A percentile compares a stretch with the other conserved stretches of the same genome.
These are phyloP conservation scores for Amanita subjunquillea DNA, from an alignment of 768 basidiomycete species.

Conservation along the genomic window DNA sequence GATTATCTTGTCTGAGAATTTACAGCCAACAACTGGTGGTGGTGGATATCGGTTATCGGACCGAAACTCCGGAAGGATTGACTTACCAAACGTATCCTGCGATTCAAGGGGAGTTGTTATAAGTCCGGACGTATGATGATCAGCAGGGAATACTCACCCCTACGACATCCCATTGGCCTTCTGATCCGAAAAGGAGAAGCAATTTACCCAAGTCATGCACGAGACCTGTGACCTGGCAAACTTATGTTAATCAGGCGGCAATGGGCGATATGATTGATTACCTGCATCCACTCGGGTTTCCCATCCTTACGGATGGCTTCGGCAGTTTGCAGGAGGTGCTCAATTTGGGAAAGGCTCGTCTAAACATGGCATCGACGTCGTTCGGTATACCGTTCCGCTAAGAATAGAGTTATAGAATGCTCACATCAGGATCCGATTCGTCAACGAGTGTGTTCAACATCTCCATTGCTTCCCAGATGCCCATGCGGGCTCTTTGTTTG, in stretches of 20 bases:
- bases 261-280: conserved; percentile 9
- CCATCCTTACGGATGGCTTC: conserved; percentile 81
- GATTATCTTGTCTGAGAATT: conserved; percentile 76
- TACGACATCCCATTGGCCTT: conserved; percentile 94
- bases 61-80: conserved; percentile 2
- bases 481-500: conserved; percentile 62
- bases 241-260: background rate
- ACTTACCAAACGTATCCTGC: conserved; percentile 34
- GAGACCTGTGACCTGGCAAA: conserved; percentile 57
- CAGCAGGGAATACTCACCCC: conserved; percentile 40
- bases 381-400: conserved; percentile 7
- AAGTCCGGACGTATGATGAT: background rate
- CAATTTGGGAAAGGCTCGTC: conserved; percentile 77
- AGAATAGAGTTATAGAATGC: conserved; percentile 9
- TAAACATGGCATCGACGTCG: conserved; percentile 21
- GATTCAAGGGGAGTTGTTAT: background rate
- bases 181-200: conserved; percentile 70
- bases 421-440: conserved; percentile 84
- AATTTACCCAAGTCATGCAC: conserved; percentile 89
- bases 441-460: conserved; percentile 81
- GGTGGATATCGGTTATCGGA: background rate
- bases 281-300: conserved; percentile 90
- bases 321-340: conserved; percentile 87
- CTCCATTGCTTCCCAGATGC: conserved; percentile 82
- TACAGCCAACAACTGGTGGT: conserved; percentile 63